phyloP scores from a whole-genome alignment of 129 eudicot genomes.

The Flaveria robusta region DNA sequence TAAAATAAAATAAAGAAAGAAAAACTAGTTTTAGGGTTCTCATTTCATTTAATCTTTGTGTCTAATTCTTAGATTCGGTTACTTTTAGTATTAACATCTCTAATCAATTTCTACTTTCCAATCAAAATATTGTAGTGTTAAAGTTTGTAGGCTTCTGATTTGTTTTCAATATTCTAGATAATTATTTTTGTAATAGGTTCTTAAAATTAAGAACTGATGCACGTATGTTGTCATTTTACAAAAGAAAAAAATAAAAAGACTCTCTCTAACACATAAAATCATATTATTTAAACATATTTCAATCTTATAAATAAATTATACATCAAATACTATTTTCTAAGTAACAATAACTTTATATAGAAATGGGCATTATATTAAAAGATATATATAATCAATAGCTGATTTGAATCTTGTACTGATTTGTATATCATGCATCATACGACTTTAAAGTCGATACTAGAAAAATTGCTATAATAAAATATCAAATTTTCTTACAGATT shows the following conservation, averaged over 20 bases:
- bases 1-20: no score
- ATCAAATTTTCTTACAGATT: not conserved
- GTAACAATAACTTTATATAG: no score
- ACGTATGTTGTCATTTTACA: not conserved
- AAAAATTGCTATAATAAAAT: not conserved
- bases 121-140: not conserved
- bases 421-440: not conserved
- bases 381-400: no score
- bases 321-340: no score
- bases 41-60: not conserved
- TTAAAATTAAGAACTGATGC: not conserved
- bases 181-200: not conserved
- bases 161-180: not conserved
- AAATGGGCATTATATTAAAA: no score
- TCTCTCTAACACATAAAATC: no score
- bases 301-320: no score
- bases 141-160: no score
- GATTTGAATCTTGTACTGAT: not conserved
- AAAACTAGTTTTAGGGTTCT: no score
- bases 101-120: not conserved
- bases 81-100: not conserved
- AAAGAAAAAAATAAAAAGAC: no score
- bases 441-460: not conserved
- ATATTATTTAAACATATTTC: no score
- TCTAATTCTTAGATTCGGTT: not conserved